A percentile compares a stretch with the other conserved stretches of the same genome.
Conservation (phyloP, 352 stramenopile species). For the Globisporangium cystogenes region DNA sequence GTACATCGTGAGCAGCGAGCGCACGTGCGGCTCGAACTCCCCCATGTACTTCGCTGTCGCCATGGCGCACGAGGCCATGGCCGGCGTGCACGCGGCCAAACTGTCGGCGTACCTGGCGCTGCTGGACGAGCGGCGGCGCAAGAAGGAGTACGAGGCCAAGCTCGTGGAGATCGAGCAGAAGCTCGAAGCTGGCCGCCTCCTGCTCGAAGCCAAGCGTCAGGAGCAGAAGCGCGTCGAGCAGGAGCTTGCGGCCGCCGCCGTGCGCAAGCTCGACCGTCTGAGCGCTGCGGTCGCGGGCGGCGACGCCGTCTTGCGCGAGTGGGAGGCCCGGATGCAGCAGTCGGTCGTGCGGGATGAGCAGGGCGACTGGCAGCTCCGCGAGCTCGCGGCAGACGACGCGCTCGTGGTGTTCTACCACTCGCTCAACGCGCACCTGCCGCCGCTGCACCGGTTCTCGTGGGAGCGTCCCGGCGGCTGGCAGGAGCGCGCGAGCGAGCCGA, state of each 20-base stretch:
- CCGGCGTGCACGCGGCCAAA: conserved; percentile 33
- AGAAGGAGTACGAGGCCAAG: conserved; percentile 49
- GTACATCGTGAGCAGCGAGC: conserved; percentile 44
- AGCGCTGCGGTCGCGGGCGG: too few species aligned
- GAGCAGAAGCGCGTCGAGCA: conserved; percentile 60
- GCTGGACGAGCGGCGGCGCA: conserved; percentile 30
- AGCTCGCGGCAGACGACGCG: conserved; percentile 38
- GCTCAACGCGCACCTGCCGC: conserved; percentile 40
- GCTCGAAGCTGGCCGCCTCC: conserved; percentile 43
- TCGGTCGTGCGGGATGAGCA: conserved; percentile 46
- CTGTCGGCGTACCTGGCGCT: conserved; percentile 38
- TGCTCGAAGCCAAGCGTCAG: conserved; percentile 51
- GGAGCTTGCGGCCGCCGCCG: conserved; percentile 34
- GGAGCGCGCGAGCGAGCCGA: conserved; percentile 10
- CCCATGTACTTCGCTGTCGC: conserved; percentile 39
- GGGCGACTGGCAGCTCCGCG: conserved; percentile 52
- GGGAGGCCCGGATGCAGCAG: conserved; percentile 31
- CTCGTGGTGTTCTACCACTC: conserved; percentile 67
- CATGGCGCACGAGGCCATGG: conserved; percentile 54
- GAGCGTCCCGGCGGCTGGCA: conserved; percentile 33
- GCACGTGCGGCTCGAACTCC: conserved; percentile 30
- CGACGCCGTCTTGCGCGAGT: conserved; percentile 25
- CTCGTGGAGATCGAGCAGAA: conserved; percentile 62
- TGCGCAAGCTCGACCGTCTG: conserved; percentile 4
- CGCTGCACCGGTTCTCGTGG: conserved; percentile 40